Evolutionary conservation across 805 yeast species (phyloP), one percentile per base, ranked within the genome.

Genomic region (Kazachstania taianensis): DNA sequence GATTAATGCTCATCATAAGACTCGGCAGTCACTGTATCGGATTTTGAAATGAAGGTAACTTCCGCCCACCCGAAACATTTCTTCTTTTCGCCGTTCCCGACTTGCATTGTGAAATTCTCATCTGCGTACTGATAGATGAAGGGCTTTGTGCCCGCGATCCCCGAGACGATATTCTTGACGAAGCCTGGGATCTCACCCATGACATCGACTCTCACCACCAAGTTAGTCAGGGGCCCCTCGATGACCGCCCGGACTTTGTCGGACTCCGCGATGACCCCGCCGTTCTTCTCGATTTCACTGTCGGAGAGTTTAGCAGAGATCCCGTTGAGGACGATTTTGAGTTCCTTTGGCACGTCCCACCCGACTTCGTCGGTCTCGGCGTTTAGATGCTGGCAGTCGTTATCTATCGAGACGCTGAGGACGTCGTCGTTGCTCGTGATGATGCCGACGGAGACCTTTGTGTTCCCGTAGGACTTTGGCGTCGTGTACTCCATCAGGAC

Each of bases 91-190:
- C 42, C 43, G 22, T 43, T 48, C 10, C 38, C 42, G 19, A 55
- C 41, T 18, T 46, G 45, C 35, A 56, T 35, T 13, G 44, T 37
- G 32, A 55, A 53, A 22, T 50, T 47, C 37, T 72, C 70, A 56
- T 83, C 79, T 57, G 80, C 73, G 65, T 75, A 92, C 65, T 92
- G 97, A 63, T 87, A 92, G 52, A 92, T 89, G 65, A 74, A 89
- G n/a, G 98, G 98, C 57, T 81, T 83, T 19, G 97, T 79, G 34
- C 97, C 98, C 12, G 92, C 92, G 37, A 89, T 94, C 40, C 94
- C 95, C 43, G 87, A 76, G 31, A 84, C 97, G 40, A 92, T 81
- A 50, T 78, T 81, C 65, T 89, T 92, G 47, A 92, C 94, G 61
- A 92, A 86, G 44, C 75, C 78, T 19, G 98, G 98, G 40, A 92